Base-by-base conservation (phyloP, 1,284 basidiomycete species). In the Taiwanofungus camphoratus region DNA sequence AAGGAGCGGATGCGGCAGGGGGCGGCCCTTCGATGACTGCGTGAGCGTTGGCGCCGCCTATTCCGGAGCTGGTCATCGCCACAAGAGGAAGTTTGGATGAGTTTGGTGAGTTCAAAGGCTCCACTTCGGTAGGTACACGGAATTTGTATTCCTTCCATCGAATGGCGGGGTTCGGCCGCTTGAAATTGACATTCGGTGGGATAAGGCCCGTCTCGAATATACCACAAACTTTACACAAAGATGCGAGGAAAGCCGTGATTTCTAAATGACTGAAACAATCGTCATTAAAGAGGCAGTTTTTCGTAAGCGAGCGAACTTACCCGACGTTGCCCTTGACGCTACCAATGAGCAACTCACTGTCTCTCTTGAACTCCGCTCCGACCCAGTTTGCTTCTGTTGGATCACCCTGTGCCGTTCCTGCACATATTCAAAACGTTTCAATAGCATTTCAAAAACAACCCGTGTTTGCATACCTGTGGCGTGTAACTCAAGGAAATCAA, bases 341-440 rank as follows among this genome's bases (percentile, higher is more conserved):
- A 4, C 71, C 71, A 6, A 70, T 53, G 8, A 66, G 7, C 4
- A 72, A 42, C 4, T 62, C 61, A 12, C 48, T 53, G 8, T 60
- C 56, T 15, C 61, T 49, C 23, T 51, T 33, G 44, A 69, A 71
- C 6, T 52, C 36, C 24, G 59, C 56, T 1, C 73, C 74, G 4
- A 69, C 68, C 60, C 68, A 69, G 43, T 76, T 76, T 3, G 67
- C 68, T 52, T 76, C 74, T 0, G 64, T 68, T 1, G 71, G 74
- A 51, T 77, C 75, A 1, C 74, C 74, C 11, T 57, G 57, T n/a
- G 67, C 63, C 2, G 74, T 74, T 1, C 69, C 68, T 65, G 35
- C 1, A 13, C 3, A 35, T 38, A 8, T 39, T 11, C 24, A 11
- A 31, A 13, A 19, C 38, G 7, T 26, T 9, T 30, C 13, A 27